Percentiles rank a stretch among this genome's conserved stretches.
Conservation (phyloP, 495 filamentous ascomycete species). For the Melanomma pulvis-pyrius region DNA sequence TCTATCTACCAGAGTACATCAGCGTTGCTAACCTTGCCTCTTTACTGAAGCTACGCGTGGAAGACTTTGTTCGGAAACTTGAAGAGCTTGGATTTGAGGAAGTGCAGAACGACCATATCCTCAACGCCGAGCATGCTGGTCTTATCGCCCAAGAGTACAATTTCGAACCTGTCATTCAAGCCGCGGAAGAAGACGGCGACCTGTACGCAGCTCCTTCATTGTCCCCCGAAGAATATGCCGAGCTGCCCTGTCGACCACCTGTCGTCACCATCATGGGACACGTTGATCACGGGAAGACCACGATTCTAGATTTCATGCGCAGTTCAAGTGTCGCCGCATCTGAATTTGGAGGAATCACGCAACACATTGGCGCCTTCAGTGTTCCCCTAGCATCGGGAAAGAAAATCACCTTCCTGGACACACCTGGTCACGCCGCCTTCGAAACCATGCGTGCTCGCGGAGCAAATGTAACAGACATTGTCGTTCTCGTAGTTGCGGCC, state of each 20-base stretch:
- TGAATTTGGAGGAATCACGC: slow-evolving; percentile 97
- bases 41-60: slow-evolving; percentile 69
- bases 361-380: slow-evolving; percentile 99
- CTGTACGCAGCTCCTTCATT: slow-evolving; percentile 64
- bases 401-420: slow-evolving; percentile 94
- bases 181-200: slow-evolving; percentile 62
- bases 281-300: slow-evolving; percentile 98
- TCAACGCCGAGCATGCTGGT: slow-evolving; percentile 88
- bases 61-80: slow-evolving; percentile 75
- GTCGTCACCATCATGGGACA: slow-evolving; percentile 99
- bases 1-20: slow-evolving; percentile 88
- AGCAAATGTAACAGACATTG: slow-evolving; percentile 94
- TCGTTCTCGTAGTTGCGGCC: slow-evolving; percentile 92
- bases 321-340: slow-evolving; percentile 87
- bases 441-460: slow-evolving; percentile 93
- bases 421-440: slow-evolving; percentile 95
- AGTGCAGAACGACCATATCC: slow-evolving; percentile 73
- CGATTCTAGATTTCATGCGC: slow-evolving; percentile 89
- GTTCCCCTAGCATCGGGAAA: slow-evolving; percentile 83
- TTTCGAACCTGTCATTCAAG: slow-evolving; percentile 85
- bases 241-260: slow-evolving; percentile 75
- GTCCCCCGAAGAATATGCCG: slow-evolving; percentile 67
- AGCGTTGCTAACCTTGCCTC: slow-evolving; percentile 82
- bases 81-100: slow-evolving; percentile 82
- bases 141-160: slow-evolving; percentile 91